Conservation (phyloP, 805 yeast species). For the Torulaspora maleeae region DNA sequence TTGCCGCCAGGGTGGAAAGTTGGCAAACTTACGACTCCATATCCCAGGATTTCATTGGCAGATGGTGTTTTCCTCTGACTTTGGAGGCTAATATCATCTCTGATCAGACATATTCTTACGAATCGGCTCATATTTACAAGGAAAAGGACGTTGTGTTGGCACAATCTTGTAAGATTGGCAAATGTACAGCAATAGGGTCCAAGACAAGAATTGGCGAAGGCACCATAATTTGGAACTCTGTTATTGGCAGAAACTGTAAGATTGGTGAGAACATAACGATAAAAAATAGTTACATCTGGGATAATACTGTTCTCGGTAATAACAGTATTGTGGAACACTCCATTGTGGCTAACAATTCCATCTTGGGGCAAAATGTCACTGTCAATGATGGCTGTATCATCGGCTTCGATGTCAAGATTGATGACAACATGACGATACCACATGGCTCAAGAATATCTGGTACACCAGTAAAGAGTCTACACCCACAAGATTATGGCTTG, state of each 20-base stretch:
- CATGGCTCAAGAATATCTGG: constrained; percentile 51
- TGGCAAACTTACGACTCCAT: constrained; percentile 91
- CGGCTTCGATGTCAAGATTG: constrained; percentile 70
- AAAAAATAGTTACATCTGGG: constrained; percentile 82
- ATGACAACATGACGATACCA: constrained; percentile 46
- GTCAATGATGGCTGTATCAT: constrained; percentile 71
- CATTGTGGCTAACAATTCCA: constrained; percentile 64
- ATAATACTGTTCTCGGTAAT: constrained; percentile 68
- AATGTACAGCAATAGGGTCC: constrained; percentile 77
- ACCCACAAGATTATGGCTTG: constrained; percentile 29
- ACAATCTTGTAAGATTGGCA: constrained; percentile 82
- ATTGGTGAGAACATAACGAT: constrained; percentile 76
- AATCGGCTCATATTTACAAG: constrained; percentile 81
- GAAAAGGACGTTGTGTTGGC: constrained; percentile 86
- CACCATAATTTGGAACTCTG: constrained; percentile 59
- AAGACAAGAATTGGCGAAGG: constrained; percentile 73
- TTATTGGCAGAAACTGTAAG: constrained; percentile 79
- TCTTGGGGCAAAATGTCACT: constrained; percentile 47
- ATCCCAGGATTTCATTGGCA: constrained; percentile 79
- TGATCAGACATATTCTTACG: constrained; percentile 72
- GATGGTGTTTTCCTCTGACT: constrained; percentile 90
- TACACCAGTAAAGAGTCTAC: constrained; percentile 38
- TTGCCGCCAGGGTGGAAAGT: constrained; percentile 93
- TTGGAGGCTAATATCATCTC: constrained; percentile 77
- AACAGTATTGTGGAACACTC: constrained; percentile 53